Conservation (phyloP, 441 rosid genomes). For the Erysimum cheiri region DNA sequence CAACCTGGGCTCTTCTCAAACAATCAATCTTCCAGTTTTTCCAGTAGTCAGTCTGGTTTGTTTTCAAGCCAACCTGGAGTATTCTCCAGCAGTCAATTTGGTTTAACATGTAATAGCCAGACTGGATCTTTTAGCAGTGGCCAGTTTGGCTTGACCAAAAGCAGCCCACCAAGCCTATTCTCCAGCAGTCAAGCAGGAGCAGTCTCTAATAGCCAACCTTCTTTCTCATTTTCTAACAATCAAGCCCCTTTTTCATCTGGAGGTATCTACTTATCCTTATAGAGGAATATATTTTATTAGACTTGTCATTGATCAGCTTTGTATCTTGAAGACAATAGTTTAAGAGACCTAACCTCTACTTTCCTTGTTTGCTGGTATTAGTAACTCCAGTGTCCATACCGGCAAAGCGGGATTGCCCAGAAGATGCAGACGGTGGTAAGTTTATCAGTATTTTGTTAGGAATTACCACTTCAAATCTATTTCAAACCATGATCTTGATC, state of each 20-base stretch:
- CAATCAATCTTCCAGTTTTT: constrained; percentile 41
- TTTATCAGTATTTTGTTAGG: constrained; percentile 13
- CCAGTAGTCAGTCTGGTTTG: constrained; percentile 40
- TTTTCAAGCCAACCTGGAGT: constrained; percentile 40
- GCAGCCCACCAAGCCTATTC: constrained; percentile 41
- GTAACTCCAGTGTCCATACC: constrained; percentile 62
- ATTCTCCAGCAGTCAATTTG: constrained; percentile 45
- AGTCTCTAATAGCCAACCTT: constrained; percentile 40
- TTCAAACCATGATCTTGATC: neutral
- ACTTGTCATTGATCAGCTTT: constrained; percentile 17
- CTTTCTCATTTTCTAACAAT: constrained; percentile 56
- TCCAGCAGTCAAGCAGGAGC: constrained; percentile 39
- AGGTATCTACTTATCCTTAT: constrained; percentile 40
- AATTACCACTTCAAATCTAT: neutral
- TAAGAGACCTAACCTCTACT: constrained; percentile 24
- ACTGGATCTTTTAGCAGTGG: constrained; percentile 37
- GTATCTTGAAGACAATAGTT: constrained; percentile 8
- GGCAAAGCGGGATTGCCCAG: constrained; percentile 52
- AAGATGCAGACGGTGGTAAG: constrained; percentile 76
- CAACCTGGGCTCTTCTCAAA: constrained; percentile 53
- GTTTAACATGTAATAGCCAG: constrained; percentile 52
- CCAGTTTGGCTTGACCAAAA: constrained; percentile 36
- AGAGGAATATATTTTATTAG: neutral
- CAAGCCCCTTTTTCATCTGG: constrained; percentile 60
- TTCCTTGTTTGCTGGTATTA: constrained; percentile 38